Conservation (phyloP, 192 early-diverging fungal genomes). For the Umbelopsis ramanniana region DNA sequence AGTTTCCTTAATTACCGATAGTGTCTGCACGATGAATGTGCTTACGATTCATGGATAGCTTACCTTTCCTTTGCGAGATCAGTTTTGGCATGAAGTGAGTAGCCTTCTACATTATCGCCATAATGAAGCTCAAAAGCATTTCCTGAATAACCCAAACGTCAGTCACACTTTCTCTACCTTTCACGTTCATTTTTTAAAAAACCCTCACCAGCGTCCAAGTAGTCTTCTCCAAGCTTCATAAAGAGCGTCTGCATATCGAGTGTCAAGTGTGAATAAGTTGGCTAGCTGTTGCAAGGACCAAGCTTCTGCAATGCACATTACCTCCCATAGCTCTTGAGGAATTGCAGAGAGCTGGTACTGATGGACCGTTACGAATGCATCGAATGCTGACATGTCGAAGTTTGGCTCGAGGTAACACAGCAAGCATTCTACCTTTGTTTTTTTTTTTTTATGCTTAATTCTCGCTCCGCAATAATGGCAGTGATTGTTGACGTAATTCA, state of each 20-base stretch:
- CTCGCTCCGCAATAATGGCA: no score
- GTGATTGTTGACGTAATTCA: no score
- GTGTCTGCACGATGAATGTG: neutral
- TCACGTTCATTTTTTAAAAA: neutral
- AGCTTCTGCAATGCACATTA: slow-evolving; percentile 14
- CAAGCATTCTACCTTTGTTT: no score
- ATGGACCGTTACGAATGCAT: slow-evolving; percentile 45
- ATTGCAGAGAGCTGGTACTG: slow-evolving; percentile 55
- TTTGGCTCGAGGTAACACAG: neutral
- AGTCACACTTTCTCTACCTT: neutral
- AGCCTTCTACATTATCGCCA: slow-evolving; percentile 52
- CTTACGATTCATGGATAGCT: neutral
- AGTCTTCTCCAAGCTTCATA: slow-evolving; percentile 54
- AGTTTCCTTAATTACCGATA: neutral
- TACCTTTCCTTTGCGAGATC: slow-evolving; percentile 56
- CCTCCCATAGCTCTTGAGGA: slow-evolving; percentile 57
- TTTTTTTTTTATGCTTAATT: no score
- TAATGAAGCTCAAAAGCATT: slow-evolving; percentile 50
- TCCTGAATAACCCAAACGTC: slow-evolving; percentile 1
- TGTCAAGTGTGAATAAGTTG: neutral
- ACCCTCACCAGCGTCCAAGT: slow-evolving; percentile 49
- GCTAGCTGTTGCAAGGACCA: neutral
- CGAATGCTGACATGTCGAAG: slow-evolving; percentile 28
- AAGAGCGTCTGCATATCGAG: slow-evolving; percentile 45
- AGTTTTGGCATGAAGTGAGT: slow-evolving; percentile 55